Percentiles rank a stretch among this genome's conserved stretches.
Conservation (phyloP, 2,329 filamentous ascomycete genomes). For the Fusarium graminum region DNA sequence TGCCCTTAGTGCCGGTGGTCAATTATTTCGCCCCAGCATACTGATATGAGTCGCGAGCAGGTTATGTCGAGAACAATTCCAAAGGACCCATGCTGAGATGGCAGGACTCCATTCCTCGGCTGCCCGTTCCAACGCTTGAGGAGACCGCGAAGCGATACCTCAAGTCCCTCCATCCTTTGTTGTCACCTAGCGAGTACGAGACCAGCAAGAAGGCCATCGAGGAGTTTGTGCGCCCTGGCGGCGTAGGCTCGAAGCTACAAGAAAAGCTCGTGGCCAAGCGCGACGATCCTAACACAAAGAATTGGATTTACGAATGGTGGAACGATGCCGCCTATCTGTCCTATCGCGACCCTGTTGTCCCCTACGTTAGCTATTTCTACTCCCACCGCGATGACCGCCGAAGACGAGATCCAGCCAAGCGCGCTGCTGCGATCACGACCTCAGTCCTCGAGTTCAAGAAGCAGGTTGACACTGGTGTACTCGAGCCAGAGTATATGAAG, state of each 20-base stretch:
- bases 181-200: slow-evolving; percentile 76
- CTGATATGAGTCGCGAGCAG: slow-evolving; percentile 57
- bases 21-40: background rate
- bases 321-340: slow-evolving; percentile 92
- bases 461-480: slow-evolving; percentile 81
- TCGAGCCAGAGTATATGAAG: slow-evolving; percentile 99
- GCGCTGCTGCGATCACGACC: slow-evolving; percentile 89
- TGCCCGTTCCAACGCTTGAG: slow-evolving; percentile 85
- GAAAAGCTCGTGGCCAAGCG: slow-evolving; percentile 85
- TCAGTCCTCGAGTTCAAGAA: slow-evolving; percentile 94
- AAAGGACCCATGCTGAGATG: slow-evolving; percentile 87
- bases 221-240: slow-evolving; percentile 90
- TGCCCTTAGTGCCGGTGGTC: slow-evolving; percentile 15
- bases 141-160: slow-evolving; percentile 86
- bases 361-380: slow-evolving; percentile 99
- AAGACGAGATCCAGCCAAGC: slow-evolving; percentile 88
- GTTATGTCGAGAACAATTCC: slow-evolving; percentile 82
- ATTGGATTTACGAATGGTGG: slow-evolving; percentile 99
- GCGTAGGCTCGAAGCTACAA: slow-evolving; percentile 85
- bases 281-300: slow-evolving; percentile 84
- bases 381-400: slow-evolving; percentile 94
- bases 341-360: slow-evolving; percentile 95
- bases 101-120: slow-evolving; percentile 83
- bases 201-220: slow-evolving; percentile 84
- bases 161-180: slow-evolving; percentile 81